Evolutionary conservation across 2,329 filamentous ascomycete species (phyloP), one percentile per base, ranked within the genome.

Genomic region (Penicillium sp.): DNA sequence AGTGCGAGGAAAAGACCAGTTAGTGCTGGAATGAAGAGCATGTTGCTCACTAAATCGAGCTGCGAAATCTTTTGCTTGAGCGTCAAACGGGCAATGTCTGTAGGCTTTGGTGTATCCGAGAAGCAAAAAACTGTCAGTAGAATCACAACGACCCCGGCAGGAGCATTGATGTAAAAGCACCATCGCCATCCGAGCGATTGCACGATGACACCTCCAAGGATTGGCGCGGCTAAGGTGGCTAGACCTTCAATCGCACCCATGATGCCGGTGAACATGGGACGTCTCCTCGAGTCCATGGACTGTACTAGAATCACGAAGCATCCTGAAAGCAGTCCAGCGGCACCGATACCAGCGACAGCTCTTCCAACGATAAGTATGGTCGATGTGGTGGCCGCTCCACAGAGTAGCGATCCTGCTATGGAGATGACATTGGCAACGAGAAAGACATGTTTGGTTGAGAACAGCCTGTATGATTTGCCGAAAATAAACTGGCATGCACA

Each of bases 1-100:
- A 86, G 71, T 7, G 81, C 83, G 3, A 86, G 74, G 8, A 86
- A 70, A 11, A 85, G 72, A 60, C 77, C 81, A 56, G 84, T 67
- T 42, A 84, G 75, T 33, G 78, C 76, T 1, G 82, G 80, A 24
- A 83, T 74, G 62, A 84, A 77, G 54, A 83, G 69, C n/a, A 67
- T 66, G 2, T 78, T 77, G 24, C 83, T 82, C 9, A 75, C 40
- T 9, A 82, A 66, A 61, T 85, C 83, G 42, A 85, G 71, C 56
- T 78, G 72, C 33, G 55, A 39, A 3, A 60, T 18, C 36, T 62
- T 53, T 2, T 56, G 42, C 18, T 54, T 56, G 23, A 34, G 47
- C 48, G 52, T 14, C 40, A 47, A 3, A 28, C 39, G 11, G 43
- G 44, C 7, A 18, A 48, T 8, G 3, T 5, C 33, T 55, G 56